Percentiles rank a stretch among this genome's conserved stretches.
These are phyloP conservation scores for Dalbergia cultrata DNA, from an alignment of 306 rosid species.

Conservation along the genomic window DNA sequence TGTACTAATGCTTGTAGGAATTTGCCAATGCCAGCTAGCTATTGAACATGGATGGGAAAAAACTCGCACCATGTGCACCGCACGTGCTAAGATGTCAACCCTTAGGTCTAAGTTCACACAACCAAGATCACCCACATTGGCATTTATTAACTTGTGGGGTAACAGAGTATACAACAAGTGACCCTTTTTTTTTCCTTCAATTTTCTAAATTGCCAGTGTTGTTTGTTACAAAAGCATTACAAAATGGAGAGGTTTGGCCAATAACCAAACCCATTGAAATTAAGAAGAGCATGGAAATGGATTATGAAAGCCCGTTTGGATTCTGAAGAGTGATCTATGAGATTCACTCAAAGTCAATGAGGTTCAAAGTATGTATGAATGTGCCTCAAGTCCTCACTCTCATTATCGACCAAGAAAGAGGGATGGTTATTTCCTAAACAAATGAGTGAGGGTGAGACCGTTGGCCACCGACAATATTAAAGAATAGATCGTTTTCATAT, in stretches of 20 bases:
- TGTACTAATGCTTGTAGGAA: conserved; percentile 1
- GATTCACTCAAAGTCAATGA: conserved; percentile 41
- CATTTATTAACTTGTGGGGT: conserved; percentile 38
- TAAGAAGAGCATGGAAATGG: background rate
- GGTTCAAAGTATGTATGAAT: conserved; percentile 37
- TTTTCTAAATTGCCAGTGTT: background rate
- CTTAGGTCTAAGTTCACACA: conserved; percentile 24
- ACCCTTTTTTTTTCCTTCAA: background rate
- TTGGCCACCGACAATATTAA: conserved; percentile 50
- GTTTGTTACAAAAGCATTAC: conserved; percentile 39
- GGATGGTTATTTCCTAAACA: background rate
- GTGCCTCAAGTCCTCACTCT: conserved; percentile 10
- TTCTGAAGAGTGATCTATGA: background rate
- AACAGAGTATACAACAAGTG: background rate
- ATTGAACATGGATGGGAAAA: conserved; percentile 1
- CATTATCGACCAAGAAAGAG: conserved; percentile 31
- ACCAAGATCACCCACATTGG: conserved; percentile 6
- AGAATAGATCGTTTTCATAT: conserved; percentile 32
- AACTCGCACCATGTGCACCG: conserved; percentile 44
- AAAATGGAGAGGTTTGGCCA: conserved; percentile 40
- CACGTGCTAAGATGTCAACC: conserved; percentile 47
- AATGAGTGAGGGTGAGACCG: conserved; percentile 6
- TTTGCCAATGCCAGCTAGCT: conserved; percentile 44
- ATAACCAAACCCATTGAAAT: conserved; percentile 26
- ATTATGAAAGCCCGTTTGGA: background rate